Evolutionary conservation across 768 basidiomycete genomes (phyloP).

Genomic region (Inosperma sp.): DNA sequence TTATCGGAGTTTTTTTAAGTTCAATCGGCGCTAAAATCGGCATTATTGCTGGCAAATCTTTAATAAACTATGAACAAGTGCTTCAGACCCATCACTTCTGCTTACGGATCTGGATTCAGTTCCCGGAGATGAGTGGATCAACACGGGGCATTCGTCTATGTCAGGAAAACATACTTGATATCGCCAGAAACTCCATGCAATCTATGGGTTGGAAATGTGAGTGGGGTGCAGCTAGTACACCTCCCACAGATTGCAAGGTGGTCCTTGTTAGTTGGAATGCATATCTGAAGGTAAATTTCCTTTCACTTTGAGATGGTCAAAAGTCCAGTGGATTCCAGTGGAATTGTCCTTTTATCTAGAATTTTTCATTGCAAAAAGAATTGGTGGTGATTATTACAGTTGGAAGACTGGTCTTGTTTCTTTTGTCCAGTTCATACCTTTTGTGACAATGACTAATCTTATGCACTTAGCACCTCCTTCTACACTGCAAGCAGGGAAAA

Average conservation of each 20-base stretch:
- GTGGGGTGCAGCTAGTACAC: slow-evolving; percentile 2
- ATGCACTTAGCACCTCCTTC: not conserved
- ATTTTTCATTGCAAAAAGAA: not conserved
- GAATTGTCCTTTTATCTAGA: not conserved
- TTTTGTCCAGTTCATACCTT: not conserved
- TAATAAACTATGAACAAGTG: not conserved
- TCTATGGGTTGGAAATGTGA: slow-evolving; percentile 3
- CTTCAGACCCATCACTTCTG: too few species aligned
- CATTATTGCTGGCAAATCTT: not conserved
- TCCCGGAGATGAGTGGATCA: too few species aligned
- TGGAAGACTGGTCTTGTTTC: not conserved
- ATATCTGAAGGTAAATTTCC: slow-evolving; percentile 2
- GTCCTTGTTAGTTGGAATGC: slow-evolving; percentile 7
- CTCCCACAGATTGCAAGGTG: slow-evolving; percentile 1
- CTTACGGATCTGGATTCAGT: too few species aligned
- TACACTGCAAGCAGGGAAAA: slow-evolving; percentile 5
- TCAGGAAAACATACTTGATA: slow-evolving; percentile 4
- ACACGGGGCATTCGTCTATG: too few species aligned
- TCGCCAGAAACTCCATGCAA: slow-evolving; percentile 2
- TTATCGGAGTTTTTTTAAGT: too few species aligned
- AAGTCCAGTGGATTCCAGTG: too few species aligned
- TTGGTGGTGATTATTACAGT: not conserved
- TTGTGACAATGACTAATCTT: not conserved
- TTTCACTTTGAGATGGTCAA: not conserved
- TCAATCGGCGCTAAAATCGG: too few species aligned